phyloP scores from a whole-genome alignment of 805 yeast genomes.

The Zygosaccharomyces rouxii region DNA sequence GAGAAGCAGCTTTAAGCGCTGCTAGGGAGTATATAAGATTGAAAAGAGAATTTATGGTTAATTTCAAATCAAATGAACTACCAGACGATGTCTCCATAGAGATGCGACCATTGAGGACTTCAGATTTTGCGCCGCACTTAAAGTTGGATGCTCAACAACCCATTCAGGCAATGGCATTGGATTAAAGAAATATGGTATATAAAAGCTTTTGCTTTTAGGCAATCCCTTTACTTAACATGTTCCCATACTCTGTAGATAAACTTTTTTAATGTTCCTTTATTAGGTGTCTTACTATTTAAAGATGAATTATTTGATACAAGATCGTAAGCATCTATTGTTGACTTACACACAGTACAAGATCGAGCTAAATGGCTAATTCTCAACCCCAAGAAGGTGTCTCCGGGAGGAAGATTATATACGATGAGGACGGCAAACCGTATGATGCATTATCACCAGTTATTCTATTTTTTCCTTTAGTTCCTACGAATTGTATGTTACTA shows the following conservation, averaged over 20 bases:
- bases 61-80: slow-evolving; percentile 9
- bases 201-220: neutral
- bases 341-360: neutral
- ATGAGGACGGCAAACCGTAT: slow-evolving; percentile 90
- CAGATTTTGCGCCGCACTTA: slow-evolving; percentile 52
- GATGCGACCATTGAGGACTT: slow-evolving; percentile 59
- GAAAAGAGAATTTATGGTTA: slow-evolving; percentile 43
- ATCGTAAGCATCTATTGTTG: neutral
- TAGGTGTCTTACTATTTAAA: neutral
- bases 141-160: slow-evolving; percentile 23
- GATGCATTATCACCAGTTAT: slow-evolving; percentile 32
- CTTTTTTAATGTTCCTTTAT: neutral
- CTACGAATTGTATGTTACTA: slow-evolving; percentile 5
- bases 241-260: neutral
- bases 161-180: slow-evolving; percentile 23
- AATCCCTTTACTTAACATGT: neutral
- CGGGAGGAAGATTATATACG: slow-evolving; percentile 68
- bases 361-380: neutral
- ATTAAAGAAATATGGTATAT: slow-evolving; percentile 9
- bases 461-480: neutral
- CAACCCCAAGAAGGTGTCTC: slow-evolving; percentile 48
- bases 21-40: slow-evolving; percentile 76
- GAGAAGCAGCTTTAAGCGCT: slow-evolving; percentile 89
- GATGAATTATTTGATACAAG: neutral
- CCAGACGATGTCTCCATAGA: slow-evolving; percentile 36